phyloP scores from a whole-genome alignment of 305 asterid species.

The Caryopteris hybrid region DNA sequence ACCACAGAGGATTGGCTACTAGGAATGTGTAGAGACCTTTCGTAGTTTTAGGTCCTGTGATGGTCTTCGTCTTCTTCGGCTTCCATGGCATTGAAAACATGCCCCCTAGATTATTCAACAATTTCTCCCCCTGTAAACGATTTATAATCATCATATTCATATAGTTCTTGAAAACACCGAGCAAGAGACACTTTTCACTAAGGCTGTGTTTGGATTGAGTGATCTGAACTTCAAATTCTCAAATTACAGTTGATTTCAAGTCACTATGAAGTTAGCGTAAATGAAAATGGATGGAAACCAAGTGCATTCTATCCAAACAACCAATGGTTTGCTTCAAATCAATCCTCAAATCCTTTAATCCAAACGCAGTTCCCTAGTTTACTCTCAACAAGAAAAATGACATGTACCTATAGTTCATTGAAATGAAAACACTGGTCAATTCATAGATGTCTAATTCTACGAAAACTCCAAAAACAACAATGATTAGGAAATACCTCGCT shows the following conservation, averaged over 20 bases:
- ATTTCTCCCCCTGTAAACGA: conserved; percentile 75
- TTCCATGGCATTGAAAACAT: conserved; percentile 97
- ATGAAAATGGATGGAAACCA: neutral
- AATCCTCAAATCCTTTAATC: neutral
- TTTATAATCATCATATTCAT: neutral
- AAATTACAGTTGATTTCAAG: too few relatives aligned
- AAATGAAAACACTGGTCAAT: neutral
- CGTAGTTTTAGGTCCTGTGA: conserved; percentile 61
- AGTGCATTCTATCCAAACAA: too few relatives aligned
- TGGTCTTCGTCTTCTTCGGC: conserved; percentile 64
- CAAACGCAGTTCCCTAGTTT: neutral
- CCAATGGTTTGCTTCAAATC: neutral
- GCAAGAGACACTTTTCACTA: neutral
- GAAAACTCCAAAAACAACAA: too few relatives aligned
- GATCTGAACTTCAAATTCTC: neutral
- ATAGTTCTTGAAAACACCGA: neutral
- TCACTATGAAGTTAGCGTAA: neutral
- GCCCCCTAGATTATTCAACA: conserved; percentile 88
- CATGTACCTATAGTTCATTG: neutral
- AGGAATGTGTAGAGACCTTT: conserved; percentile 40
- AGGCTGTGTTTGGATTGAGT: neutral
- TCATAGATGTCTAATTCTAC: too few relatives aligned
- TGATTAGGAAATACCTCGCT: too few relatives aligned
- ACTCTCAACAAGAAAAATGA: neutral
- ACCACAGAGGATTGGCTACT: neutral